Conservation (phyloP, 306 rosid genomes). For the Calophaca sinica region DNA sequence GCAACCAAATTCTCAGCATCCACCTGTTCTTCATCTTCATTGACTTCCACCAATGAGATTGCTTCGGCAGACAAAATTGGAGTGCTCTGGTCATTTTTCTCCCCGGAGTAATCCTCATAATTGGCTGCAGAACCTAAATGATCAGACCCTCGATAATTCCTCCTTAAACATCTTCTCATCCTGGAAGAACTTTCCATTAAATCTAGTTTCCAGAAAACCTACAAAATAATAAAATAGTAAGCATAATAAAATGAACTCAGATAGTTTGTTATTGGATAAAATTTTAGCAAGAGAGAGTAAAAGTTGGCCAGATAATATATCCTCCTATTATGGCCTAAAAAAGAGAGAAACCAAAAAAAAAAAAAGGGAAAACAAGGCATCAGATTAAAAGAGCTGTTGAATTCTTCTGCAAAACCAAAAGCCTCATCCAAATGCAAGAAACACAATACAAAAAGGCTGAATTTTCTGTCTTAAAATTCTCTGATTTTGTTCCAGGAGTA, state of each 20-base stretch:
- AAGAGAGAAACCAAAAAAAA: constrained; percentile 13
- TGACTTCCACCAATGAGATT: constrained; percentile 69
- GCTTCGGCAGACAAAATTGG: constrained; percentile 82
- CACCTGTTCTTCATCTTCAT: constrained; percentile 75
- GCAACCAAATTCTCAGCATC: constrained; percentile 67
- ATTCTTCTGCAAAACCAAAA: constrained; percentile 32
- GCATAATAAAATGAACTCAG: constrained; percentile 31
- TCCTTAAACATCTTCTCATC: constrained; percentile 87
- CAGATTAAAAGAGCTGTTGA: too few species aligned
- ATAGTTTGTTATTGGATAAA: not conserved
- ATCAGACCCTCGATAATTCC: constrained; percentile 88
- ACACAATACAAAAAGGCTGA: constrained; percentile 23
- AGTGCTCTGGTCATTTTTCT: constrained; percentile 60
- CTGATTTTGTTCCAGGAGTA: constrained; percentile 23
- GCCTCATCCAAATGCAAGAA: constrained; percentile 14
- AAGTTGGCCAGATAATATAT: constrained; percentile 30
- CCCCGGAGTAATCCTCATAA: constrained; percentile 61
- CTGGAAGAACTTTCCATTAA: constrained; percentile 93
- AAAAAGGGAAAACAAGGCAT: constrained; percentile 19
- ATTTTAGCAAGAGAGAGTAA: constrained; percentile 32
- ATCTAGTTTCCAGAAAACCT: constrained; percentile 98
- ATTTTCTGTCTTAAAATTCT: constrained; percentile 18
- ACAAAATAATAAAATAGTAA: constrained; percentile 41
- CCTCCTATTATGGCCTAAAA: constrained; percentile 18
- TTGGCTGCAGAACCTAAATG: constrained; percentile 91